phyloP scores from a whole-genome alignment of 306 rosid species.

The Gastrolobium villosum region DNA sequence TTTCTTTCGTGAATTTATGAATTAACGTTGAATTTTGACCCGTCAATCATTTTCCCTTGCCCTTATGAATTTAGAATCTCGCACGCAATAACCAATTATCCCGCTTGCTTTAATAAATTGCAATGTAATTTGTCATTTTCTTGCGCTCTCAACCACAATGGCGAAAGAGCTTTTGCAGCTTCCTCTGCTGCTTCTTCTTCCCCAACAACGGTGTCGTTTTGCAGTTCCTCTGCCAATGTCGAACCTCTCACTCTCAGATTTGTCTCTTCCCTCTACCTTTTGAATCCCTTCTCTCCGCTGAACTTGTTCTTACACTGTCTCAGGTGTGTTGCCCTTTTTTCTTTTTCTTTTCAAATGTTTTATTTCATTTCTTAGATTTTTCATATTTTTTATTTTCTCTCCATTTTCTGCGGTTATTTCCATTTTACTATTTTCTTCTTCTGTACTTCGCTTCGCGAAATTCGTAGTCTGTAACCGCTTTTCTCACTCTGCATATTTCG shows the following conservation, averaged over 20 bases:
- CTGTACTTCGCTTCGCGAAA: slow-evolving; percentile 18
- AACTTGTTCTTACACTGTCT: slow-evolving; percentile 16
- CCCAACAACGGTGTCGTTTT: slow-evolving; percentile 61
- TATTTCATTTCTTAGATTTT: background rate
- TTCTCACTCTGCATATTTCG: slow-evolving; percentile 10
- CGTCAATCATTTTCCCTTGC: slow-evolving; percentile 11
- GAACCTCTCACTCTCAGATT: slow-evolving; percentile 44
- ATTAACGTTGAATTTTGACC: background rate
- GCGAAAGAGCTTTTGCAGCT: slow-evolving; percentile 69
- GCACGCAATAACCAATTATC: background rate
- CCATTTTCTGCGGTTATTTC: slow-evolving; percentile 29
- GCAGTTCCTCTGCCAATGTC: slow-evolving; percentile 48
- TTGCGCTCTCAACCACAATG: slow-evolving; percentile 52
- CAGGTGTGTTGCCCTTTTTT: slow-evolving; percentile 51
- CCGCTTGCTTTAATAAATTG: slow-evolving; percentile 38
- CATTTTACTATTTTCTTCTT: background rate
- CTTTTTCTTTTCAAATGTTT: background rate
- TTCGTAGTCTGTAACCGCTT: slow-evolving; percentile 20
- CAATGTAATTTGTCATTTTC: slow-evolving; percentile 57
- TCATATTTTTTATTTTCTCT: slow-evolving; percentile 8
- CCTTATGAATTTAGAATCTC: background rate
- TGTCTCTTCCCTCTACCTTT: slow-evolving; percentile 47
- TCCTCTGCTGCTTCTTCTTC: slow-evolving; percentile 57
- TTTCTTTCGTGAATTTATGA: background rate
- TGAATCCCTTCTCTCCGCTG: slow-evolving; percentile 61